Conservation (phyloP, 352 stramenopile genomes). For the Phytophthora pinifolia region DNA sequence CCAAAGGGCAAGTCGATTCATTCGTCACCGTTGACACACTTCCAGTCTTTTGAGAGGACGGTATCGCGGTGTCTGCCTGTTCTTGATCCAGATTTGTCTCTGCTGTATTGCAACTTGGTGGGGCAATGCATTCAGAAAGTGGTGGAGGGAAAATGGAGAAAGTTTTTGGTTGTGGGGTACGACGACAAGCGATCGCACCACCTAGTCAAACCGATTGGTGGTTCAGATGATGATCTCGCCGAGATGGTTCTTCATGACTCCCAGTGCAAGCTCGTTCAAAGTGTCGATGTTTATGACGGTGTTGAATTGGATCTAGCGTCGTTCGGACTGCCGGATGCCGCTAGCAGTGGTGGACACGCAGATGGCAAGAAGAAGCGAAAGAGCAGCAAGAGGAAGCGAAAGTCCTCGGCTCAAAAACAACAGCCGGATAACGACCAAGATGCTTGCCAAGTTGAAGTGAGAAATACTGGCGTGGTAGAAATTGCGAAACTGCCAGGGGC, state of each 20-base stretch:
- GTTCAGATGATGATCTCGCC: conserved; percentile 36
- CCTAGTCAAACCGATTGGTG: conserved; percentile 55
- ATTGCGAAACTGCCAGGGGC: conserved; percentile 46
- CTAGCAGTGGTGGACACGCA: conserved; percentile 2
- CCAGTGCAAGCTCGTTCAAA: conserved; percentile 59
- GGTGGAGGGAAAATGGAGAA: conserved; percentile 81
- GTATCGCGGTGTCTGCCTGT: conserved; percentile 66
- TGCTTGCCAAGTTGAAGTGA: conserved; percentile 53
- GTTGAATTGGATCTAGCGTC: conserved; percentile 46
- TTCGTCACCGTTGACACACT: conserved; percentile 75
- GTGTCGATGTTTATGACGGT: conserved; percentile 50
- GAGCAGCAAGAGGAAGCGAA: conserved; percentile 60
- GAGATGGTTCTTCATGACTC: conserved; percentile 82
- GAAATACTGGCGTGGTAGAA: conserved; percentile 37
- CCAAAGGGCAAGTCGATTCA: conserved; percentile 49
- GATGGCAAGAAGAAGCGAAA: conserved; percentile 63
- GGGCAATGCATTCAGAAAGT: conserved; percentile 74
- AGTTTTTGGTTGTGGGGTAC: conserved; percentile 70
- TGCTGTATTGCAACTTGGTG: conserved; percentile 69
- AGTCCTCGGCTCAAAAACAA: conserved; percentile 27
- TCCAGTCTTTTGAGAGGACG: conserved; percentile 87
- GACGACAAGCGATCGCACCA: conserved; percentile 57
- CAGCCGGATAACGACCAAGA: conserved; percentile 17
- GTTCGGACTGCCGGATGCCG: conserved; percentile 41
- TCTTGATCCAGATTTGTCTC: conserved; percentile 45